phyloP scores from a whole-genome alignment of 2,329 filamentous ascomycete genomes.

The Dothiorella sarmentorum region DNA sequence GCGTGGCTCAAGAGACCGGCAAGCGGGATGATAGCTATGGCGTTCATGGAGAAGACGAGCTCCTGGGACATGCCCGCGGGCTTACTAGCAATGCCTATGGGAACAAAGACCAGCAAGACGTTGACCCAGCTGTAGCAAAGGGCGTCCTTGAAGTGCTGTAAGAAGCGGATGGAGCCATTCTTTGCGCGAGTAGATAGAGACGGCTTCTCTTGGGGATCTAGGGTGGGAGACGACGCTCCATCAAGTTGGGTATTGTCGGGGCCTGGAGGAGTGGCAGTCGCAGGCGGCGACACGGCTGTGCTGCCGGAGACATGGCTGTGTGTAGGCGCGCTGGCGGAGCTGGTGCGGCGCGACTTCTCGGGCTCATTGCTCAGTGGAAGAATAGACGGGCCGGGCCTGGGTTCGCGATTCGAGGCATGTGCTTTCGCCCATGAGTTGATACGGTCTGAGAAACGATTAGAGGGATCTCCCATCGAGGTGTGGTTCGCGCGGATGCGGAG shows the following conservation, averaged over 20 bases:
- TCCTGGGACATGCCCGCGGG: constrained; percentile 38
- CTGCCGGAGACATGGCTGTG: constrained; percentile 31
- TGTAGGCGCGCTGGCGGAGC: constrained; percentile 22
- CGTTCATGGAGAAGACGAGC: constrained; percentile 51
- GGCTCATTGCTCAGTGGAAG: constrained; percentile 28
- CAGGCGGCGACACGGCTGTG: constrained; percentile 26
- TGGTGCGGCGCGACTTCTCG: constrained; percentile 19
- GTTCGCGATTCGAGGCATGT: constrained; percentile 41
- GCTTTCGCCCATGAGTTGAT: constrained; percentile 49
- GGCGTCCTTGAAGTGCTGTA: constrained; percentile 54
- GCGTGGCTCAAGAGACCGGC: constrained; percentile 49
- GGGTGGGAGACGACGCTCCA: constrained; percentile 52
- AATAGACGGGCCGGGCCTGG: constrained; percentile 21
- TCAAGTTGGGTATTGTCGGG: constrained; percentile 47
- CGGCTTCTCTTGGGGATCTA: constrained; percentile 44
- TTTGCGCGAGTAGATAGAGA: constrained; percentile 50
- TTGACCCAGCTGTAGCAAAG: constrained; percentile 76
- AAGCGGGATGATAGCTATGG: constrained; percentile 50
- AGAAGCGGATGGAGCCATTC: constrained; percentile 50
- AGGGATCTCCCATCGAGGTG: constrained; percentile 54
- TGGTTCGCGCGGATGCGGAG: constrained; percentile 19
- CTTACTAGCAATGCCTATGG: constrained; percentile 67
- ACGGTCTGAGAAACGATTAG: constrained; percentile 52
- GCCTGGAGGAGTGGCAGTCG: constrained; percentile 39
- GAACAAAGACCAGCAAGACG: constrained; percentile 72